Base-by-base conservation (phyloP, 176 grass and related monocot genomes). In the Carex scoparia region DNA sequence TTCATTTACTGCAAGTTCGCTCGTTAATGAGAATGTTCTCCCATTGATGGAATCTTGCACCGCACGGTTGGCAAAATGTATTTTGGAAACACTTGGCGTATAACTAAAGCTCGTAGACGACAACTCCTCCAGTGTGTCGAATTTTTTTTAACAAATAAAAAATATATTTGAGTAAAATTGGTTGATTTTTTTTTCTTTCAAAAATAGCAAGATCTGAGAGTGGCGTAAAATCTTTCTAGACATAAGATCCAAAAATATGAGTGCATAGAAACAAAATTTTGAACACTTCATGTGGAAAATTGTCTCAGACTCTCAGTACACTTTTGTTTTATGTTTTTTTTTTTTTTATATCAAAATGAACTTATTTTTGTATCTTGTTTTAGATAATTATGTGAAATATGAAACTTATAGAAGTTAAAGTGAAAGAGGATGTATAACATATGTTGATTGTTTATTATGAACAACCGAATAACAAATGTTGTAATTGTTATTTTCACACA, bases 11-110 rank as follows among this genome's bases (percentile, higher is more conserved):
- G 65, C 65, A 38, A 67, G 12, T 64, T 71, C 44, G 79, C 10
- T 61, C 70, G 10, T 54, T 58, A 23, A 59, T 31, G 37, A 67
- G 84, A 86, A 86, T 86, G 84, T 86, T 67, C 57, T 49, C 71
- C 18, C 84, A 30, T 61, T 86, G 84, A 86, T 78, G 69, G 16
- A 58, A 86, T 58, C 37, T 53, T 64, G 2, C 6, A 16, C 56
- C 84, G 56, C 84, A 74, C 84, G 84, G 54, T 75, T 75, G 84
- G 48, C 37, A 61, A n/a, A 19, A 14, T 70, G 14, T 3, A 2
- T 19, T 15, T 16, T 5, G 13, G 10, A 18, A 16, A 40, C 32
- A 69, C 66, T 16, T 18, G 31, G 66, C 13, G 33, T 37, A 68
- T 13, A 32, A 38, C 0, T 70, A 70, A 42, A 18, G 44, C 4